Evolutionary conservation across 345 rosid species (phyloP), one percentile per base, ranked within the genome.

Genomic region (Brassica incana): DNA sequence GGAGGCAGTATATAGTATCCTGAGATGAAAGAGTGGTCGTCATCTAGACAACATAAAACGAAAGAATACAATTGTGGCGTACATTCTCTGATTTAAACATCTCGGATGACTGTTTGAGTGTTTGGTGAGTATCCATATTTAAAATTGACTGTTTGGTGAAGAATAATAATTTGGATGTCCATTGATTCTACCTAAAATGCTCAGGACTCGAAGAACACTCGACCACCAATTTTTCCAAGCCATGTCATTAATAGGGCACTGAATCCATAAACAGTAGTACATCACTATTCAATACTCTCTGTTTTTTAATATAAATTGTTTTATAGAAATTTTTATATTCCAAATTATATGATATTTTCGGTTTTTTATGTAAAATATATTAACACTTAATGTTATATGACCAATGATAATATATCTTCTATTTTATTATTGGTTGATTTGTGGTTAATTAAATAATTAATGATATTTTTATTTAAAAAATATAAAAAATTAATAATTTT

Each of bases 11-110:
- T 8, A 8, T 59, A 8, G 20, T 27, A 61, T 27, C 30, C 7
- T 29, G 38, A 64, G 8, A 5, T 54, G 8, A 32, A 65, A 2
- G 45, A 75, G 71, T 75, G 38, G 36, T 52, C 11, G 36, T 35
- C 27, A 35, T 65, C 54, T 2, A 54, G 5, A 75, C 16, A 36
- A 25, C 38, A 75, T 1, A 35, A 52, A 75, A n/a, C 20, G 52
- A 38, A 40, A 12, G 30, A 38, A 2, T 30, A 48, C 40, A 69
- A 15, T 18, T 58, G 12, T 40, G 2, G 48, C 10, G 48, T 2
- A 59, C 63, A 67, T 76, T 68, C 68, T 40, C 58, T 76, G 59
- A 76, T 58, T 40, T 58, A 15, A 76, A 60, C 35, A 27, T 45
- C 35, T 18, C 25, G 61, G 14, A 20, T 20, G 35, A 52, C 60